These are phyloP conservation scores for Marsdenia floribunda DNA, from an alignment of 257 asterid species.

Conservation along the genomic window DNA sequence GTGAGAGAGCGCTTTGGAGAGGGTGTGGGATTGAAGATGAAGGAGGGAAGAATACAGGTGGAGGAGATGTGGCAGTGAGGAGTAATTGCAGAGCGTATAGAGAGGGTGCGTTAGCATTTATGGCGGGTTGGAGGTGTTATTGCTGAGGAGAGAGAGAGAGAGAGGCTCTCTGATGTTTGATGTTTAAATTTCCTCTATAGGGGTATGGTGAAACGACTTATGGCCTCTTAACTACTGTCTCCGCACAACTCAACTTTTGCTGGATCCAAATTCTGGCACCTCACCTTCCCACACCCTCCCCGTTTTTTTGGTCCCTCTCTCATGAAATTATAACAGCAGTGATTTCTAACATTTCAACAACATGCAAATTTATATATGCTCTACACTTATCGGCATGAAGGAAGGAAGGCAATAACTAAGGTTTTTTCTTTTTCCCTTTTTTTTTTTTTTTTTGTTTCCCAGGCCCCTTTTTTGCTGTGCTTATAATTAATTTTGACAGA, in stretches of 20 bases:
- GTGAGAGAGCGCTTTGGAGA: neutral
- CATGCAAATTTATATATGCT: neutral
- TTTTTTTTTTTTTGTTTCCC: too few species aligned
- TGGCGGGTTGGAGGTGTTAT: conserved; percentile 51
- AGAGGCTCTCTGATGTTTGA: conserved; percentile 12
- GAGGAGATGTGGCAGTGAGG: conserved; percentile 50
- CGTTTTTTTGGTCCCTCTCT: neutral
- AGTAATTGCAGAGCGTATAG: conserved; percentile 70
- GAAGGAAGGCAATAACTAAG: too few species aligned
- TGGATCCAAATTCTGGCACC: neutral
- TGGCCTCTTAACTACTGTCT: conserved; percentile 23
- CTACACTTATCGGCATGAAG: neutral
- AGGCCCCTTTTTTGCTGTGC: neutral
- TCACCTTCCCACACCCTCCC: neutral
- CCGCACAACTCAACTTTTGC: conserved; percentile 10
- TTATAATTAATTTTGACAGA: too few species aligned
- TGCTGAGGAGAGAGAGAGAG: conserved; percentile 38
- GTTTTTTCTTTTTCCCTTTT: too few species aligned
- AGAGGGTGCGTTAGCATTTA: conserved; percentile 78
- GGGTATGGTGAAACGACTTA: conserved; percentile 26
- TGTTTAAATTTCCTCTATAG: conserved; percentile 36
- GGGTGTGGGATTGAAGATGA: conserved; percentile 25
- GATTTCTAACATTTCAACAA: conserved; percentile 1
- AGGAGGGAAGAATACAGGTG: conserved; percentile 15
- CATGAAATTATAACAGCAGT: neutral